A percentile compares a stretch with the other conserved stretches of the same genome.
These are phyloP conservation scores for Breynia disticha DNA, from an alignment of 441 rosid species.

Conservation along the genomic window DNA sequence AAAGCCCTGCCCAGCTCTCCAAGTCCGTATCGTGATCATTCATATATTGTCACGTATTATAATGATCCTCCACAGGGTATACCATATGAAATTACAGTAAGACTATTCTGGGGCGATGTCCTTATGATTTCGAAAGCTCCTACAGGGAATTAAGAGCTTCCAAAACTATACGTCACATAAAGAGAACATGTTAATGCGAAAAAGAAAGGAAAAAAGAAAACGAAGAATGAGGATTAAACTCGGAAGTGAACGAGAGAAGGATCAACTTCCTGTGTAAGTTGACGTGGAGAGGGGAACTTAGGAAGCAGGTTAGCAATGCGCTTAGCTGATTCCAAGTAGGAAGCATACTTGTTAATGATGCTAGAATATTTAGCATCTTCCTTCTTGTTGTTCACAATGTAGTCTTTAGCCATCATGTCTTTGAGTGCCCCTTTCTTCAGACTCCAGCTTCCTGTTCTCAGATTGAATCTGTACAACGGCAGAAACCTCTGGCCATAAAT, in stretches of 20 bases:
- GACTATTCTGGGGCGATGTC: too few relatives aligned
- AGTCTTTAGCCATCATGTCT: slow-evolving; percentile 5
- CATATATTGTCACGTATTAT: too few relatives aligned
- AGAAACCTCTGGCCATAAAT: slow-evolving; percentile 46
- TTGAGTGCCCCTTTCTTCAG: slow-evolving; percentile 16
- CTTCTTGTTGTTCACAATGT: too few relatives aligned
- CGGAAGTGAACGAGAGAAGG: slow-evolving; percentile 24
- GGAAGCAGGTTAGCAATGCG: slow-evolving; percentile 35
- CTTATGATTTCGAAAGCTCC: too few relatives aligned
- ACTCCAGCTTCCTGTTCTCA: slow-evolving; percentile 37
- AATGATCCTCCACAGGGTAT: too few relatives aligned
- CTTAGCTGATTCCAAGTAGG: slow-evolving; percentile 33
- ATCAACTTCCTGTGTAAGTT: slow-evolving; percentile 21
- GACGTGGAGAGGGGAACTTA: slow-evolving; percentile 29
- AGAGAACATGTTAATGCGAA: too few relatives aligned
- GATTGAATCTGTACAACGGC: slow-evolving; percentile 30
- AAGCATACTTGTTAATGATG: slow-evolving; percentile 5
- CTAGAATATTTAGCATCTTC: not conserved
- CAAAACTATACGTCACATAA: too few relatives aligned
- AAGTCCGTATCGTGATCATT: too few relatives aligned
- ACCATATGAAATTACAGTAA: too few relatives aligned
- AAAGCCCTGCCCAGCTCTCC: too few relatives aligned
- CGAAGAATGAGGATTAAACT: slow-evolving; percentile 13
- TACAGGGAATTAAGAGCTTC: too few relatives aligned
- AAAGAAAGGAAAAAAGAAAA: not conserved